Evolutionary conservation across 257 asterid species (phyloP), one percentile per base, ranked within the genome.

Genomic region (Nicotiana knightiana): DNA sequence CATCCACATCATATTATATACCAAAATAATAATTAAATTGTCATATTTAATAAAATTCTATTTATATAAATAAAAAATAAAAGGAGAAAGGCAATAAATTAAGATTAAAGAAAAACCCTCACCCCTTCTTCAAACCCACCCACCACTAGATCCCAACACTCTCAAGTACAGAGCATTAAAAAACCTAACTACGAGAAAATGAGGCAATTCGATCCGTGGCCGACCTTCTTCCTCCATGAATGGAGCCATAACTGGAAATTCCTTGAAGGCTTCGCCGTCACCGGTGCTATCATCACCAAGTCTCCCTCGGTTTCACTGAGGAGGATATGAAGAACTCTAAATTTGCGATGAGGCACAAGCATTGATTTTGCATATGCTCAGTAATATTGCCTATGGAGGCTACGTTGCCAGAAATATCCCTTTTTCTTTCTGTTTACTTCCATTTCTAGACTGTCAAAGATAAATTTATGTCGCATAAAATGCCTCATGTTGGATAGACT

Each of bases 241-340:
- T 85, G 87, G 86, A 86, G 87, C 35, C 35, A 4, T 33, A 33
- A 33, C 35, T 33, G 35, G 35, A 0, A 3, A 2, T 85, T 87
- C 73, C 87, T 85, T 9, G 85, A 85, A 62, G 90, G 90, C 2
- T 87, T 87, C 79, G 88, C 87, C n/a, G 11, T 87, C 81, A 85
- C 90, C 35, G 87, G 87, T 62, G 9, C 85, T 63, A 55, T 87
- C 58, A 80, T 87, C 57, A 83, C 88, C 76, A 87, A 83, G 81
- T 6, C 1, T 77, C 88, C 85, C 84, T 85, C 65, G 81, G 88
- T 39, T 85, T 87, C 58, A 85, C 86, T 37, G 86, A 85, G 87
- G 90, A 87, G 86, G 88, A 87, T 21, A 85, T 83, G 48, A 85
- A 87, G 84, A 83, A 81, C 26, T 87, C 88, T 10, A 80, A 68